Conservation (phyloP, 208 protist genomes). For the Trypanosoma melophagium region DNA sequence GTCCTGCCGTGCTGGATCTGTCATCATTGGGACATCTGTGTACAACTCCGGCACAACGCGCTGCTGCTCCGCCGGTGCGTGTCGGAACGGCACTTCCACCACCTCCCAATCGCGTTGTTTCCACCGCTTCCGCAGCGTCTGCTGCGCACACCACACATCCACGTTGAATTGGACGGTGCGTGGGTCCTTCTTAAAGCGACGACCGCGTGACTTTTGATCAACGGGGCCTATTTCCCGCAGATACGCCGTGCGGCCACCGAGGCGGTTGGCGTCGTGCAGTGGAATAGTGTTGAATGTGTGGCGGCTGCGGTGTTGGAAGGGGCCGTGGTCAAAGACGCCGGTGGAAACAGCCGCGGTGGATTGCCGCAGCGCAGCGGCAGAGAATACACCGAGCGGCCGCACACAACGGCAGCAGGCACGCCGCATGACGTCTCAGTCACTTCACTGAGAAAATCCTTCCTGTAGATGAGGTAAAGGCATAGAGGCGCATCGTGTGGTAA, state of each 20-base stretch:
- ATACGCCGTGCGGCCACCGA: slow-evolving; percentile 83
- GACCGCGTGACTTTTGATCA: slow-evolving; percentile 69
- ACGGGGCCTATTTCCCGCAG: slow-evolving; percentile 82
- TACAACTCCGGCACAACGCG: slow-evolving; percentile 88
- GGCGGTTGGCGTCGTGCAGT: slow-evolving; percentile 83
- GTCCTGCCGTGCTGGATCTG: slow-evolving; percentile 47
- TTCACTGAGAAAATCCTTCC: background rate
- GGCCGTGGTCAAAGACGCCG: slow-evolving; percentile 73
- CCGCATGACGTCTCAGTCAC: background rate
- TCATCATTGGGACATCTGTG: slow-evolving; percentile 84
- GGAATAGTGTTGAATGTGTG: slow-evolving; percentile 88
- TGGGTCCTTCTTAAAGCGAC: slow-evolving; percentile 79
- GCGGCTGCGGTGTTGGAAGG: slow-evolving; percentile 57
- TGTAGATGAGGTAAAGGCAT: background rate
- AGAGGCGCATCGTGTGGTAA: too few species aligned
- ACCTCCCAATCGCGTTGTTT: slow-evolving; percentile 88
- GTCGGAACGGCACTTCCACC: slow-evolving; percentile 79
- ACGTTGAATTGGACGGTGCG: slow-evolving; percentile 85
- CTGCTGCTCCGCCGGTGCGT: slow-evolving; percentile 77
- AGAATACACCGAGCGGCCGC: background rate
- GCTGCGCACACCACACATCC: slow-evolving; percentile 88
- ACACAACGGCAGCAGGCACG: background rate
- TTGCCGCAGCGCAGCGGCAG: too few species aligned
- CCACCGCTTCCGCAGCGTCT: slow-evolving; percentile 86
- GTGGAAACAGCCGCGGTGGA: slow-evolving; percentile 39